Conservation (phyloP, 2,329 filamentous ascomycete genomes). For the Cercospora beticola region DNA sequence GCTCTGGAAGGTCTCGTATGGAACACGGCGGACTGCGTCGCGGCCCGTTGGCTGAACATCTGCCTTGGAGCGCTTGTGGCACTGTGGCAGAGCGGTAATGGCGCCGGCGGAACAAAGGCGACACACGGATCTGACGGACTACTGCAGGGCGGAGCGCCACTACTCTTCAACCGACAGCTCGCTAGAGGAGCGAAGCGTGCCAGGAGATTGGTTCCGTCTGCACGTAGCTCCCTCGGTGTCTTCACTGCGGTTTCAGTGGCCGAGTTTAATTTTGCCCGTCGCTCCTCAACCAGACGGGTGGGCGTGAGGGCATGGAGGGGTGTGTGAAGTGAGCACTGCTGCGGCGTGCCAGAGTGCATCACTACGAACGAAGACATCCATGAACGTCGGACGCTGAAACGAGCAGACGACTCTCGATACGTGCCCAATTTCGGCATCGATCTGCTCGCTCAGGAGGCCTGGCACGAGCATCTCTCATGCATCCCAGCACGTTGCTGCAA, state of each 20-base stretch:
- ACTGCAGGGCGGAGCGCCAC: constrained; percentile 6
- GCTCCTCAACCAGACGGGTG: background rate
- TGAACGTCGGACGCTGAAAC: background rate
- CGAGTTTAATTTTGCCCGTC: constrained; percentile 10
- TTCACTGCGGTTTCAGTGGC: constrained; percentile 17
- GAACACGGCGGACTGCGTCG: background rate
- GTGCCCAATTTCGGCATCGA: constrained; percentile 22
- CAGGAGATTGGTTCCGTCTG: constrained; percentile 12
- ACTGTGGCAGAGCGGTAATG: background rate
- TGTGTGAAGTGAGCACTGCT: background rate
- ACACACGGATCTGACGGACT: constrained; percentile 1
- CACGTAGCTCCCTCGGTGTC: constrained; percentile 2
- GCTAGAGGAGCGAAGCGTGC: background rate
- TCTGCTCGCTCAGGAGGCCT: constrained; percentile 18
- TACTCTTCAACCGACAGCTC: constrained; percentile 3
- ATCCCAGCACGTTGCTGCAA: constrained; percentile 23
- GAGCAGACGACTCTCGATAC: background rate
- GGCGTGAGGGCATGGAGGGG: background rate
- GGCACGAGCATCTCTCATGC: constrained; percentile 17
- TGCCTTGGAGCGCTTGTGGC: constrained; percentile 8
- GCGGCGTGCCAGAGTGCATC: background rate
- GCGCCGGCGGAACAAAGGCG: background rate
- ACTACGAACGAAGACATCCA: background rate
- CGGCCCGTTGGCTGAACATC: background rate
- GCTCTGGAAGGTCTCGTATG: background rate